Evolutionary conservation across 306 rosid genomes (phyloP).

Genomic region (Quercus cerris): DNA sequence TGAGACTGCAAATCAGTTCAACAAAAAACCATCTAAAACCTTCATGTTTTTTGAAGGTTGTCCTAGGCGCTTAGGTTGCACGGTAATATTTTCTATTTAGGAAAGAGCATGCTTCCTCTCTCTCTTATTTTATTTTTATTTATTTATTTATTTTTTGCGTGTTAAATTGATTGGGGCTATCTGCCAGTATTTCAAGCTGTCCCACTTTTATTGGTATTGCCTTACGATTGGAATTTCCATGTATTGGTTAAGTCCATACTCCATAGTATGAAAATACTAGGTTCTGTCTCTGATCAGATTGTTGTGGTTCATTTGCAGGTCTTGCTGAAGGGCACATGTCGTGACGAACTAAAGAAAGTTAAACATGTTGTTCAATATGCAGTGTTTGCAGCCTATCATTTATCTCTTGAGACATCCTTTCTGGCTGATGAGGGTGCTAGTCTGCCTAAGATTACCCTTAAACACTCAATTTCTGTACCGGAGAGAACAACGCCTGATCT

Average conservation of each 20-base stretch:
- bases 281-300: constrained; percentile 27
- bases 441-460: constrained; percentile 65
- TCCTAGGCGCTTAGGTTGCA: constrained; percentile 93
- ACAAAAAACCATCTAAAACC: constrained; percentile 76
- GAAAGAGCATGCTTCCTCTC: not conserved
- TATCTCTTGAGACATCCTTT: constrained; percentile 95
- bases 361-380: constrained; percentile 87
- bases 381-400: constrained; percentile 95
- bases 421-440: constrained; percentile 99
- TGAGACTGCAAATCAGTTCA: constrained; percentile 57
- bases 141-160: not conserved
- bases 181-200: constrained; percentile 6
- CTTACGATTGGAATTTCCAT: constrained; percentile 7
- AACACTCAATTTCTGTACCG: constrained; percentile 31
- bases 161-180: constrained; percentile 1
- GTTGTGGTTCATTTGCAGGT: constrained; percentile 54
- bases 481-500: constrained; percentile 42
- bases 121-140: not conserved
- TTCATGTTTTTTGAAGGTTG: constrained; percentile 98
- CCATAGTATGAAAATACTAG: not conserved
- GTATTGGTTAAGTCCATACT: not conserved
- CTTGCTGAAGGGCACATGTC: constrained; percentile 75
- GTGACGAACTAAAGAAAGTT: constrained; percentile 85
- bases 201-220: not conserved
- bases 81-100: constrained; percentile 47